Base-by-base conservation (phyloP, 2,329 filamentous ascomycete genomes). In the Lachnellula hyalina region DNA sequence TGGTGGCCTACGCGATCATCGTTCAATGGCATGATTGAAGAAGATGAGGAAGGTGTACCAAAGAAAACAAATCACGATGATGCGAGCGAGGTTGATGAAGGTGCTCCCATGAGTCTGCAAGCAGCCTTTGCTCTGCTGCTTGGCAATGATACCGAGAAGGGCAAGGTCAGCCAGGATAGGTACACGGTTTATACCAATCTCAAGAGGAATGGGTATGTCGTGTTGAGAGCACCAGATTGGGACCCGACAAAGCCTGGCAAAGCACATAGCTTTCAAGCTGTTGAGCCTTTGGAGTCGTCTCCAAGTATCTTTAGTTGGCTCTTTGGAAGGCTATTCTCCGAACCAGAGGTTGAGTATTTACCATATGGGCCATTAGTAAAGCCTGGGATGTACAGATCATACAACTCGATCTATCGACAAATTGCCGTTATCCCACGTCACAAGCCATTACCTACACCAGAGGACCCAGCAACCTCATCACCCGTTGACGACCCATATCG, bases 131-230 rank as follows among this genome's bases (percentile, higher is more conserved):
- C 92, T 5, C 80, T 90, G 21, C 84, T 96, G 51, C 81, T 96
- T 60, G 90, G 90, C 1, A 75, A 81, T 23, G 86, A 89, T 47
- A 80, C 75, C 5, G 80, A 84, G 57, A 70, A 73, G 42, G 82
- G 83, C 36, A 84, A 81, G 69, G 73, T 84, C 32, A 77, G 78
- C 9, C 75, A 96, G 56, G 90, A 95, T 63, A 84, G 90, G 66
- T 97, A 90, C 65, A 89, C 88, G 49, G 93, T 97, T 28, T 99
- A 92, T 70, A 81, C 90, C 1, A 86, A 91, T 51, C 75, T 99
- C 64, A 94, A 87, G 69, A 81, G 94, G 49, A 77, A 83, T 36
- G 93, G 94, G 17, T 97, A 96, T 73, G 82, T 87, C 49, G 82
- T 97, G 17, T 76, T 87, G 57, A 83, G 93, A 52, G 88, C 89